Conservation (phyloP, 495 filamentous ascomycete genomes). For the Trichoderma asperelloides region DNA sequence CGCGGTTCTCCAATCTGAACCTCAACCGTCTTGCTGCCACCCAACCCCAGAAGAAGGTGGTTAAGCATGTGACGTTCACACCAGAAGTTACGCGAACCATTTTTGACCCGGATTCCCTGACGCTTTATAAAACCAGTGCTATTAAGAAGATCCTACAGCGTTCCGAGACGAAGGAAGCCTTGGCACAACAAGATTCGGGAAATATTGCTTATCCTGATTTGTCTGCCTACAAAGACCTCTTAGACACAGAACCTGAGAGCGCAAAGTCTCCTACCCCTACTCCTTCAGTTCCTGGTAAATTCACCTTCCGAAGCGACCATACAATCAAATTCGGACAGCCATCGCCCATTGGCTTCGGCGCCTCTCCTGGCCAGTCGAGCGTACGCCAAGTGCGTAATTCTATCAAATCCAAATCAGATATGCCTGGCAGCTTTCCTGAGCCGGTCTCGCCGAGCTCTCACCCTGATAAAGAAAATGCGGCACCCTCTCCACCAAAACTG, state of each 20-base stretch:
- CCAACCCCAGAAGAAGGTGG: conserved; percentile 36
- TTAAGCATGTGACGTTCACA: conserved; percentile 40
- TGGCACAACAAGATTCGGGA: conserved; percentile 18
- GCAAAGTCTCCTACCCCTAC: conserved; percentile 19
- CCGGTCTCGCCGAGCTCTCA: conserved; percentile 13
- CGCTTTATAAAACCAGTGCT: conserved; percentile 37
- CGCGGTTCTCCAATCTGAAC: conserved; percentile 30
- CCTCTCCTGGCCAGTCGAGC: conserved; percentile 43
- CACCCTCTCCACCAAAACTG: conserved; percentile 18
- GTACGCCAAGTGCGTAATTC: conserved; percentile 49
- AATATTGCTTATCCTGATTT: conserved; percentile 39
- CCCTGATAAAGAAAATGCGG: conserved; percentile 42
- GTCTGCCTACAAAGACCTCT: conserved; percentile 25
- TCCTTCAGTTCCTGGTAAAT: conserved; percentile 40
- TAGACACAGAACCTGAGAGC: conserved; percentile 20
- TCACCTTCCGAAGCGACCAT: conserved; percentile 52
- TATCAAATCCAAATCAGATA: conserved; percentile 29
- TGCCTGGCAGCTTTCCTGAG: conserved; percentile 43
- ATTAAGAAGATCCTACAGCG: conserved; percentile 17
- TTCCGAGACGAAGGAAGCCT: conserved; percentile 7
- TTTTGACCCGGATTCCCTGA: conserved; percentile 34
- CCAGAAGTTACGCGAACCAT: conserved; percentile 31
- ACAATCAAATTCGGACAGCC: conserved; percentile 42
- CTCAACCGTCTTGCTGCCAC: conserved; percentile 36
- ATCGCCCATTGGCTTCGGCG: conserved; percentile 36